A percentile compares a stretch with the other conserved stretches of the same genome.
phyloP scores from a whole-genome alignment of 169 alveolate species.

The Eimeria mitis region DNA sequence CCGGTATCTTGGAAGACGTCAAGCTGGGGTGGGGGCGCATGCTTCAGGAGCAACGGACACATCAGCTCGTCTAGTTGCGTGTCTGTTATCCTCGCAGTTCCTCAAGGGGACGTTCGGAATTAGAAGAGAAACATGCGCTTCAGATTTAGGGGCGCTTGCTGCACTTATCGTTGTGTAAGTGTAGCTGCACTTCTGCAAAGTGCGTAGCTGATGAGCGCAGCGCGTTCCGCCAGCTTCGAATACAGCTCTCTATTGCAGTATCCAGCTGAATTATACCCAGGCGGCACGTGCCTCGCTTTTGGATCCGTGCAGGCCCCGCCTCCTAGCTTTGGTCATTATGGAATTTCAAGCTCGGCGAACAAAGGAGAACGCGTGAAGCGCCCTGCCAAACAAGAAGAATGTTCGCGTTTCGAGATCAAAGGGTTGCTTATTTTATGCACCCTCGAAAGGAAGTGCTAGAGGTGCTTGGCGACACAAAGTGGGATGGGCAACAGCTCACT shows the following conservation, averaged over 20 bases:
- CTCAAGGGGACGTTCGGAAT: conserved; percentile 60
- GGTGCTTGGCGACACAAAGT: not conserved
- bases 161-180: conserved; percentile 36
- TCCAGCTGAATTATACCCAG: not conserved
- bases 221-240: not conserved
- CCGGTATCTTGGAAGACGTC: not conserved
- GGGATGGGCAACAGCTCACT: not conserved
- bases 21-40: not conserved
- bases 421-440: not conserved
- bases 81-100: conserved; percentile 35
- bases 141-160: conserved; percentile 55
- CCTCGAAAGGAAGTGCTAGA: not conserved
- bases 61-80: not conserved
- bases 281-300: not conserved
- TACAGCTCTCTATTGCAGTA: no score
- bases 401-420: not conserved
- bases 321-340: conserved; percentile 40
- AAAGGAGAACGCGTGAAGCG: conserved; percentile 41
- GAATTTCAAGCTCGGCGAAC: conserved; percentile 64
- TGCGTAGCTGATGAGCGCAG: not conserved
- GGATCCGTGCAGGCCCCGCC: conserved; percentile 49
- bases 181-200: not conserved
- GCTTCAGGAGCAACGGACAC: not conserved
- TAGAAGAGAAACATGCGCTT: conserved; percentile 1
- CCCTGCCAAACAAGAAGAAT: not conserved